These are phyloP conservation scores for Serendipita sp. DNA, from an alignment of 768 basidiomycete species.

Conservation along the genomic window DNA sequence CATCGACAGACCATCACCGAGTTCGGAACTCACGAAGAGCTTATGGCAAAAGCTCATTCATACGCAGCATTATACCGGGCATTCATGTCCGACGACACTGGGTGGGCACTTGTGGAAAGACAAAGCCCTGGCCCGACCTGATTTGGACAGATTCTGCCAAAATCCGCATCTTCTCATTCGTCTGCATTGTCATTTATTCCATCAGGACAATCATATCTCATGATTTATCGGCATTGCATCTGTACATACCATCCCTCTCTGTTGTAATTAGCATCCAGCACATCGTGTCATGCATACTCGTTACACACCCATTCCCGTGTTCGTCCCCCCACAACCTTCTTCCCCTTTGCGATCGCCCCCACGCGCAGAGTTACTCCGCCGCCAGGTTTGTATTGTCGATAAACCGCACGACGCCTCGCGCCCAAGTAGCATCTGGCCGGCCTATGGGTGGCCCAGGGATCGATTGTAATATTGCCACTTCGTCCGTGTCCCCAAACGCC, in stretches of 20 bases:
- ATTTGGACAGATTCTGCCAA: neutral
- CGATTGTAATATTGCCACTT: constrained; percentile 19
- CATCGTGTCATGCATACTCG: neutral
- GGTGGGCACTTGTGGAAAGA: neutral
- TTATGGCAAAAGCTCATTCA: constrained; percentile 27
- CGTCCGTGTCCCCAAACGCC: constrained; percentile 49
- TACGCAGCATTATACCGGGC: constrained; percentile 59
- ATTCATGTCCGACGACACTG: constrained; percentile 32
- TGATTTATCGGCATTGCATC: constrained; percentile 8
- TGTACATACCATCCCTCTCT: neutral
- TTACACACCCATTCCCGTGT: no score
- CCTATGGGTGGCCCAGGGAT: neutral
- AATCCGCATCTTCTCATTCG: neutral
- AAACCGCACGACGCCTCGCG: neutral
- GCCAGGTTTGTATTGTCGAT: neutral
- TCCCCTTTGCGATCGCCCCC: neutral
- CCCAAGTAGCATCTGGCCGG: constrained; percentile 1
- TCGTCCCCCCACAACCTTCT: no score
- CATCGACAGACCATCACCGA: constrained; percentile 2
- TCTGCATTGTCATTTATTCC: constrained; percentile 6
- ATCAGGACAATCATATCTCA: neutral
- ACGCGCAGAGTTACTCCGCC: neutral
- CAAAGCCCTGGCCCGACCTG: neutral
- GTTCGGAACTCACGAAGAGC: neutral
- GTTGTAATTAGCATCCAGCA: neutral